Percentiles rank a stretch among this genome's conserved stretches.
Conservation (phyloP, 148 eudicot species). For the Rhododendron ferrugineum region DNA sequence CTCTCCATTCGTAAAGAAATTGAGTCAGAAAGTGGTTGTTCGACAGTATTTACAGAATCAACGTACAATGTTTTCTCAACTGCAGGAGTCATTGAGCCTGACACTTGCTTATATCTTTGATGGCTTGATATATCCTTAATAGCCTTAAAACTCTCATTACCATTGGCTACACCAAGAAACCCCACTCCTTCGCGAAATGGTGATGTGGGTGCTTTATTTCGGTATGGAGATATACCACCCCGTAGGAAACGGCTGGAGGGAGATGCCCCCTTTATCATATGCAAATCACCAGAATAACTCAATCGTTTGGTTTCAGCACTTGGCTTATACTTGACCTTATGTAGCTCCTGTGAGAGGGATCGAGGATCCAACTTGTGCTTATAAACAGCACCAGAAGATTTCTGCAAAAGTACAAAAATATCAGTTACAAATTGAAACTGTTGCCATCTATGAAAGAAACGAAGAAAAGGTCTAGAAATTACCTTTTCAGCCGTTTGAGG, state of each 20-base stretch:
- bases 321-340: constrained; percentile 27
- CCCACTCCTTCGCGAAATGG: constrained; percentile 52
- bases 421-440: neutral
- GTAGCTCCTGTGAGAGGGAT: constrained; percentile 55
- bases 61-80: constrained; percentile 60
- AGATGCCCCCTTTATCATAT: constrained; percentile 37
- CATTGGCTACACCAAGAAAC: constrained; percentile 51
- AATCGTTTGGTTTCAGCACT: constrained; percentile 28
- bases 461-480: neutral
- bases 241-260: constrained; percentile 51
- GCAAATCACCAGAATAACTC: constrained; percentile 57
- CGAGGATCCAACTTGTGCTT: constrained; percentile 39
- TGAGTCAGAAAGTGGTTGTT: constrained; percentile 24
- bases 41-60: constrained; percentile 42
- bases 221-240: constrained; percentile 47
- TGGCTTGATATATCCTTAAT: constrained; percentile 21
- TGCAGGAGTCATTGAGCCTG: constrained; percentile 29
- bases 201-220: constrained; percentile 54
- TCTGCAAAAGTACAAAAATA: constrained; percentile 21
- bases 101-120: constrained; percentile 22
- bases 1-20: constrained; percentile 28
- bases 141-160: constrained; percentile 29
- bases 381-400: constrained; percentile 13
- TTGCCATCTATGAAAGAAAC: neutral
- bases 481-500: constrained; percentile 48